phyloP scores from a whole-genome alignment of 371 early-diverging fungal species.

The Apophysomyces trapeziformis region DNA sequence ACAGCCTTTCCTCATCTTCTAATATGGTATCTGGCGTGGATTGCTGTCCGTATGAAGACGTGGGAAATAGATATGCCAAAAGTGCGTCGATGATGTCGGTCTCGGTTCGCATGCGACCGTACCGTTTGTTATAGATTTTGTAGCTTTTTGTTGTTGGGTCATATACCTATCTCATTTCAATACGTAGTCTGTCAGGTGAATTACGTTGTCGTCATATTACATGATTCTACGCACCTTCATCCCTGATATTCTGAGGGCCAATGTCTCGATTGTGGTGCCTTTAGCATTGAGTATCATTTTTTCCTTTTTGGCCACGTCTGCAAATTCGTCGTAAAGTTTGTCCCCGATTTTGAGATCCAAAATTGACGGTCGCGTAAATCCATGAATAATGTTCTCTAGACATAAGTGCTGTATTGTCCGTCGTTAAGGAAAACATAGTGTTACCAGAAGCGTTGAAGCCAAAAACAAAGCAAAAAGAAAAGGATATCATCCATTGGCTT shows the following conservation, averaged over 20 bases:
- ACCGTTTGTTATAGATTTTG: conserved; percentile 46
- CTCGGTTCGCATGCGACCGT: conserved; percentile 45
- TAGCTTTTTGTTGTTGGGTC: conserved; percentile 42
- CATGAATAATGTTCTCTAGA: conserved; percentile 73
- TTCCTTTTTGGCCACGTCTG: conserved; percentile 63
- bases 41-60: conserved; percentile 33
- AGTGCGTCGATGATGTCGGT: conserved; percentile 53
- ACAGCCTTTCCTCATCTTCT: conserved; percentile 9
- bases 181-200: no score
- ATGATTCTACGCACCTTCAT: conserved; percentile 50
- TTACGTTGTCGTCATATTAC: no score
- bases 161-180: conserved; percentile 37
- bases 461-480: conserved; percentile 22
- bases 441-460: neutral
- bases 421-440: conserved; percentile 18
- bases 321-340: conserved; percentile 64
- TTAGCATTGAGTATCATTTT: conserved; percentile 61
- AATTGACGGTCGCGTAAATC: conserved; percentile 72
- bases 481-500: conserved; percentile 53
- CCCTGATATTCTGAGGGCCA: conserved; percentile 71
- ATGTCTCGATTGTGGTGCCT: conserved; percentile 57
- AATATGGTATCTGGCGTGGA: conserved; percentile 8
- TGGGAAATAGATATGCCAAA: conserved; percentile 51
- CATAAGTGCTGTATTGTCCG: conserved; percentile 57
- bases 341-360: conserved; percentile 83